These are phyloP conservation scores for Juglanconis juglandina DNA, from an alignment of 2,329 filamentous ascomycete species.

Conservation along the genomic window DNA sequence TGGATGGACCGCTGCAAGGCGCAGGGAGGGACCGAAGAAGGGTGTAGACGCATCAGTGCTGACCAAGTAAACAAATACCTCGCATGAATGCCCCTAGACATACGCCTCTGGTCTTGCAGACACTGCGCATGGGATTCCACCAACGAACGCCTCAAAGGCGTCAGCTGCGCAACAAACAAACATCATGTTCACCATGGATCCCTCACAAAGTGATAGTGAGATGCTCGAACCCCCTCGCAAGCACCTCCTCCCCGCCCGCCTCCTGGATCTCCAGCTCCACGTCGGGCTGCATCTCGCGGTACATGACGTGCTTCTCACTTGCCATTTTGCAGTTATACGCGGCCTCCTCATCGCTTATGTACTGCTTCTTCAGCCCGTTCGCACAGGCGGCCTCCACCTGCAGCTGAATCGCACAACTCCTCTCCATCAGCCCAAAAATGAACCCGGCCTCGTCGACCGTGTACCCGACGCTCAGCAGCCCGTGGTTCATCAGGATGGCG, in stretches of 20 bases:
- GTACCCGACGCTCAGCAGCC: slow-evolving; percentile 64
- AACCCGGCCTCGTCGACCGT: slow-evolving; percentile 75
- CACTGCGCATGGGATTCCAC: too few relatives aligned
- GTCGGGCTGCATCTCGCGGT: slow-evolving; percentile 45
- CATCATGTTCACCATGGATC: too few relatives aligned
- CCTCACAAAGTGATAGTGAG: slow-evolving; percentile 7
- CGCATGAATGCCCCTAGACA: not conserved
- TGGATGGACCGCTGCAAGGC: not conserved
- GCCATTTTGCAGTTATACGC: slow-evolving; percentile 41
- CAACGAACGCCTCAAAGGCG: too few relatives aligned
- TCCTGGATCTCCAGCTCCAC: slow-evolving; percentile 44
- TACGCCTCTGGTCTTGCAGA: not conserved
- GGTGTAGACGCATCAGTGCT: not conserved
- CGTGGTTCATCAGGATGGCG: slow-evolving; percentile 68
- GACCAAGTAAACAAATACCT: not conserved
- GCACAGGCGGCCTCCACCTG: slow-evolving; percentile 62
- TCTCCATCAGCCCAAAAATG: slow-evolving; percentile 65
- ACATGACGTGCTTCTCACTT: slow-evolving; percentile 42
- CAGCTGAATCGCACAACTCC: slow-evolving; percentile 66
- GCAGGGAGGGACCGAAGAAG: not conserved
- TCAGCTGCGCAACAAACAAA: too few relatives aligned
- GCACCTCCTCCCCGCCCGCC: slow-evolving; percentile 30
- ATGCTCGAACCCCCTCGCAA: slow-evolving; percentile 26
- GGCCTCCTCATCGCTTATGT: slow-evolving; percentile 38
- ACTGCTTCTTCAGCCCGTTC: slow-evolving; percentile 37